phyloP scores from a whole-genome alignment of 805 yeast genomes.

The Wickerhamiella siamensis region DNA sequence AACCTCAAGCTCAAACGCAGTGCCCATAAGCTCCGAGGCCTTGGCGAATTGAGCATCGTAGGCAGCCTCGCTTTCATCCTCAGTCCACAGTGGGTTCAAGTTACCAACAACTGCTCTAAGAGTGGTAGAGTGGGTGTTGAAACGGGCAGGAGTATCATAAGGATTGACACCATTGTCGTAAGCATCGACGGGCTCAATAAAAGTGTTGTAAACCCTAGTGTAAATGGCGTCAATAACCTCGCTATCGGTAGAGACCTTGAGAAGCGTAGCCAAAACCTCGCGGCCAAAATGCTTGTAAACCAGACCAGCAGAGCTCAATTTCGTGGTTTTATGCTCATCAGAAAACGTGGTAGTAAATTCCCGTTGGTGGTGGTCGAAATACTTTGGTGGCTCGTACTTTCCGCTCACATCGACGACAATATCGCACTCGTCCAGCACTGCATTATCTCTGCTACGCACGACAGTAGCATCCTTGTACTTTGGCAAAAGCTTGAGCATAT shows the following conservation, averaged over 20 bases:
- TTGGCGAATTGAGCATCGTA: constrained; percentile 51
- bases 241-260: constrained; percentile 28
- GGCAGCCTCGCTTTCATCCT: constrained; percentile 42
- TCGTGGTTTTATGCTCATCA: constrained; percentile 43
- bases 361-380: constrained; percentile 93
- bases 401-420: constrained; percentile 94
- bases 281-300: constrained; percentile 52
- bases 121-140: constrained; percentile 58
- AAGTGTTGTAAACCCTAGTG: constrained; percentile 66
- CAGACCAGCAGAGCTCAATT: constrained; percentile 85
- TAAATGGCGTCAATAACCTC: constrained; percentile 49
- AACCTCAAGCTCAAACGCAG: constrained; percentile 53
- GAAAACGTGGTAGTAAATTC: constrained; percentile 70
- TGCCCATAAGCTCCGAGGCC: constrained; percentile 76
- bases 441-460: constrained; percentile 72
- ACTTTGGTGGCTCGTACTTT: constrained; percentile 69
- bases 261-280: constrained; percentile 31
- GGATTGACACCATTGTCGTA: constrained; percentile 83
- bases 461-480: constrained; percentile 50
- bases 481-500: constrained; percentile 61
- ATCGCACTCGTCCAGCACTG: constrained; percentile 72
- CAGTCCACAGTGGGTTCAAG: constrained; percentile 78
- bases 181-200: constrained; percentile 82
- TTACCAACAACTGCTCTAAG: constrained; percentile 65
- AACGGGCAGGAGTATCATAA: constrained; percentile 42